phyloP scores from a whole-genome alignment of 768 basidiomycete genomes.

The Amanita rubescens region DNA sequence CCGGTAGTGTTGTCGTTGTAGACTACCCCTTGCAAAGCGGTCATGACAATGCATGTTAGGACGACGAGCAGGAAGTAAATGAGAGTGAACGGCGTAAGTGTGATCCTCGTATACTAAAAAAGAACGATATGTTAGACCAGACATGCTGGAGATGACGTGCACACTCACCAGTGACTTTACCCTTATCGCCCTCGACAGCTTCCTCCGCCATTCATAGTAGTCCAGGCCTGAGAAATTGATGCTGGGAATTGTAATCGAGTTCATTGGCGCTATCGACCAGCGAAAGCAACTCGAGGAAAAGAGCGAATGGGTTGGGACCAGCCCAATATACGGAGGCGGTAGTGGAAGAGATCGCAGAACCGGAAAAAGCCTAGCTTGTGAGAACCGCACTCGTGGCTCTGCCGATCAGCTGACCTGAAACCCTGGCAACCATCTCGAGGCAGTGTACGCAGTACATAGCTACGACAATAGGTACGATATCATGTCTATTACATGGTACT shows the following conservation, averaged over 20 bases:
- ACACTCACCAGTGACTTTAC: neutral
- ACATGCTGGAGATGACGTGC: neutral
- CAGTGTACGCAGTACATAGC: no score
- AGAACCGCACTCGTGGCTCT: no score
- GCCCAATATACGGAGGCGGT: neutral
- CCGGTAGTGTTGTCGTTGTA: conserved; percentile 30
- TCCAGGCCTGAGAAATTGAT: neutral
- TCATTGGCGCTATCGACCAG: conserved; percentile 5
- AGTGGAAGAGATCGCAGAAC: no score
- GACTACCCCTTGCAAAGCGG: conserved; percentile 31
- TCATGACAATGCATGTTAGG: conserved; percentile 32
- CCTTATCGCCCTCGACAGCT: neutral
- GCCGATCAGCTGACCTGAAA: no score
- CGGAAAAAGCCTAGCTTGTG: no score
- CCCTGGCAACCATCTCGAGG: no score
- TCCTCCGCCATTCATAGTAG: neutral
- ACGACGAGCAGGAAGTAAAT: conserved; percentile 42
- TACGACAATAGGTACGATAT: no score
- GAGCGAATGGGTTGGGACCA: neutral
- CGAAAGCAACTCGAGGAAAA: neutral
- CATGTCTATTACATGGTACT: no score
- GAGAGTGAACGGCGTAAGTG: conserved; percentile 40
- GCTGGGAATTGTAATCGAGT: neutral
- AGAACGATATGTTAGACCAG: neutral
- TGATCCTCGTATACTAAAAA: conserved; percentile 40